Evolutionary conservation across 2,329 filamentous ascomycete species (phyloP), one percentile per base, ranked within the genome.

Genomic region (Tolypocladium tundrense): DNA sequence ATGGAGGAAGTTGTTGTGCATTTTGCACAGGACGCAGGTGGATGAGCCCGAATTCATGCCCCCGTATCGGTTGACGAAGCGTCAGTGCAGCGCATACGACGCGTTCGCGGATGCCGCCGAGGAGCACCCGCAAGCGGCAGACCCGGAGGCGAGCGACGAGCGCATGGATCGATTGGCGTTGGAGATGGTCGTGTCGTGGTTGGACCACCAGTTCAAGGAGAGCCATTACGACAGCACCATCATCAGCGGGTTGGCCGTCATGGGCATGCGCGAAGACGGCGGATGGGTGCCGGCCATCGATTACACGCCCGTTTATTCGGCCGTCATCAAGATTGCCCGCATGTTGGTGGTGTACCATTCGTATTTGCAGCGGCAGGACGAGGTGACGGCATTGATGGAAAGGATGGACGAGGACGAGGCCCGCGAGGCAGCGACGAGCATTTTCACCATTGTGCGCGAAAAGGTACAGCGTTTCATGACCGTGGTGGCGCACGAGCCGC

Each of bases 401-500:
- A 39, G n/a, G 48, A 52, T 58, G 9, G 55, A 56, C 24, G 35
- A 56, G 39, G 27, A 59, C 8, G 31, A 59, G 16, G 58, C 40
- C 10, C 27, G 53, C 3, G 57, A 60, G 2, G 33, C 37, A 45
- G 57, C 31, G 7, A 21, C 10, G 31, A 48, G 57, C 8, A 31
- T 63, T 21, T 64, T 61, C 51, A 16, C 27, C 13, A 55, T 57
- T 8, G 56, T 62, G 4, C 41, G 53, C 4, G 9, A 16, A 1
- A 59, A 59, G 51, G 53, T 60, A 31, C 43, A 57, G 53, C 57
- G 60, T 42, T 64, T 62, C 41, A 63, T 63, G 51, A 64, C 55
- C n/a, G n/a, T n/a, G n/a, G n/a, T n/a, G n/a, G 8, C 33, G 39
- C 33, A 60, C 43, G 16, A 27, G 5, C 24, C 10, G 0, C 37